Evolutionary conservation across 225 moss, liverwort and hornwort species (phyloP).

Genomic region (Climacium dendroides): DNA sequence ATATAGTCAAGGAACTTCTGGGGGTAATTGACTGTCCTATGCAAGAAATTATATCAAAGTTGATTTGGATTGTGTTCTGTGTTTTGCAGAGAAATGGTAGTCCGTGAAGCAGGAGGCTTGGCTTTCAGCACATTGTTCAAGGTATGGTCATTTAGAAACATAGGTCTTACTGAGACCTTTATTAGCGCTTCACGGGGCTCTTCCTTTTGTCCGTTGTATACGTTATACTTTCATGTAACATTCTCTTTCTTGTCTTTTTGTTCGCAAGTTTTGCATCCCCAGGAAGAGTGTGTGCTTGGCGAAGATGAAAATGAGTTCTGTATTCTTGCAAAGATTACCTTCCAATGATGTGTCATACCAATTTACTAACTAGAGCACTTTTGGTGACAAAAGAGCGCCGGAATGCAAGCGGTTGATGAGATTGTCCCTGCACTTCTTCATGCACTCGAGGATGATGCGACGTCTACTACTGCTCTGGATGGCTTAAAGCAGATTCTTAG

Average conservation of each 20-base stretch:
- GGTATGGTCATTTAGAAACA: slow-evolving; percentile 8
- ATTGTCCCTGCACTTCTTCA: slow-evolving; percentile 93
- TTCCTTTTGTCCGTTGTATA: not conserved
- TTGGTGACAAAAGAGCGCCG: slow-evolving; percentile 63
- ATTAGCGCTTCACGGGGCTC: not conserved
- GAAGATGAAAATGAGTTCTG: not conserved
- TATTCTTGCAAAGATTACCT: not conserved
- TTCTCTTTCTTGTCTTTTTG: not conserved
- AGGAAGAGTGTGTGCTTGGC: not conserved
- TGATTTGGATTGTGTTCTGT: not conserved
- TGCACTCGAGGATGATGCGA: slow-evolving; percentile 75
- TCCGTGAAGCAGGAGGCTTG: slow-evolving; percentile 91
- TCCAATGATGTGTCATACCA: not conserved
- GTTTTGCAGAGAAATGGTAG: slow-evolving; percentile 62
- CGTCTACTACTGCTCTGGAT: slow-evolving; percentile 86
- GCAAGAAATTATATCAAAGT: not conserved
- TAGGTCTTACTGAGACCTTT: not conserved
- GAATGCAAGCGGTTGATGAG: slow-evolving; percentile 98
- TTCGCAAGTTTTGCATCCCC: not conserved
- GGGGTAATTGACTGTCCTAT: not conserved
- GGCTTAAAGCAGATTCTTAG: slow-evolving; percentile 96
- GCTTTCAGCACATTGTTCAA: slow-evolving; percentile 96
- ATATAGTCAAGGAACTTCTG: not conserved
- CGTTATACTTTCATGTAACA: not conserved
- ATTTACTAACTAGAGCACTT: not conserved